phyloP scores from a whole-genome alignment of 352 stramenopile genomes.

The Phytopythium kandeliae region DNA sequence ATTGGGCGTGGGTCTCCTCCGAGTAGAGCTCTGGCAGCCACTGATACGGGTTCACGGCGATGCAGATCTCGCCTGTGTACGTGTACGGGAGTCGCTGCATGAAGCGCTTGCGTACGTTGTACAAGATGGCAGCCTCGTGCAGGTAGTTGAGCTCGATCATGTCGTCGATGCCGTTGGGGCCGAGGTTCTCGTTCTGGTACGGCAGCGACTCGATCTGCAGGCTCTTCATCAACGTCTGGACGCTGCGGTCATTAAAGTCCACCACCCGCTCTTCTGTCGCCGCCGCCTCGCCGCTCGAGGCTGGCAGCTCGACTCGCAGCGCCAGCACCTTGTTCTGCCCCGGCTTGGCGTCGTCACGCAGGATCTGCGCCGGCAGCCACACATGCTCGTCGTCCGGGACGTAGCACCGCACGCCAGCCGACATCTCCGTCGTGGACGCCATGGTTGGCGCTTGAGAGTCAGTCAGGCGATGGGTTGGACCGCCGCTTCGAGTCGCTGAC shows the following conservation, averaged over 20 bases:
- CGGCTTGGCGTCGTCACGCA: conserved; percentile 58
- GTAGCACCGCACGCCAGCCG: conserved; percentile 71
- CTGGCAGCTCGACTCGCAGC: conserved; percentile 51
- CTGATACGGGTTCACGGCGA: conserved; percentile 97
- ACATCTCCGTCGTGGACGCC: neutral
- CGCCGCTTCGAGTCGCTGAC: too few species aligned
- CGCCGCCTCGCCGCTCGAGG: conserved; percentile 10
- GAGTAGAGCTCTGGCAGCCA: conserved; percentile 86
- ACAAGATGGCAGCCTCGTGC: conserved; percentile 88
- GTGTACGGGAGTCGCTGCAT: conserved; percentile 90
- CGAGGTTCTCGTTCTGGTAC: conserved; percentile 80
- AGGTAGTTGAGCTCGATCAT: conserved; percentile 89
- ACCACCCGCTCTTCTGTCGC: conserved; percentile 56
- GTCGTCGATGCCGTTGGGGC: conserved; percentile 66
- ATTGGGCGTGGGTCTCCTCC: conserved; percentile 70
- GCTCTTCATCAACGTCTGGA: conserved; percentile 58
- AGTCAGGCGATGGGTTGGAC: too few species aligned
- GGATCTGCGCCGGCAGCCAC: conserved; percentile 73
- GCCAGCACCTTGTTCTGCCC: conserved; percentile 63
- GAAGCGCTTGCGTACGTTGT: conserved; percentile 85
- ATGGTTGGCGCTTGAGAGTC: neutral
- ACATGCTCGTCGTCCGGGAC: conserved; percentile 82
- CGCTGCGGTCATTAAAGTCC: conserved; percentile 69
- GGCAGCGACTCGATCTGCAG: conserved; percentile 74
- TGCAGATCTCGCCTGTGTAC: conserved; percentile 96